These are phyloP conservation scores for Prunella vulgaris DNA, from an alignment of 257 asterid genomes.

Conservation along the genomic window DNA sequence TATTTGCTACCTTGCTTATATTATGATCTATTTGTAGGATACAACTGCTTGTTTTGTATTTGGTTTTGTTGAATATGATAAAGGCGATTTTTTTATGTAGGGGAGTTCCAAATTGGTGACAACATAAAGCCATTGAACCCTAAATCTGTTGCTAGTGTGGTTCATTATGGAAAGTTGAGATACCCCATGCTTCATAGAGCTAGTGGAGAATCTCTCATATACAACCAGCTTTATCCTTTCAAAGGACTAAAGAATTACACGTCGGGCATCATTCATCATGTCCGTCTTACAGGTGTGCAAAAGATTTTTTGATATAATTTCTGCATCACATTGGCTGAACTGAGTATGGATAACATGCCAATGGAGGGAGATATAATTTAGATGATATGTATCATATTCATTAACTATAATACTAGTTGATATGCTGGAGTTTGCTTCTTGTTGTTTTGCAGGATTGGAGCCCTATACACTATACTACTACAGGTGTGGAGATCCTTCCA, in stretches of 20 bases:
- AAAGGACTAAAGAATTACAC: constrained; percentile 81
- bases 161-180: constrained; percentile 54
- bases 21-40: neutral
- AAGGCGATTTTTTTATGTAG: constrained; percentile 33
- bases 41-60: neutral
- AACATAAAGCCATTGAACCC: constrained; percentile 59
- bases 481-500: constrained; percentile 83
- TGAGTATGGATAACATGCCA: too few relatives aligned
- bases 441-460: constrained; percentile 46
- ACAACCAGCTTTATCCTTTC: constrained; percentile 75
- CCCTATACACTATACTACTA: constrained; percentile 63
- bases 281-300: constrained; percentile 65
- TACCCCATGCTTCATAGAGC: constrained; percentile 41
- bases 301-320: neutral
- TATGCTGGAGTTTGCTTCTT: constrained; percentile 1
- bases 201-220: constrained; percentile 60
- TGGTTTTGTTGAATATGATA: constrained; percentile 8
- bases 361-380: neutral
- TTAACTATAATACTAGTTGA: neutral
- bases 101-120: constrained; percentile 76
- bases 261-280: constrained; percentile 93
- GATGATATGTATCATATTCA: neutral
- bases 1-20: neutral
- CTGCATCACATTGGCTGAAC: too few relatives aligned
- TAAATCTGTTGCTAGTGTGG: constrained; percentile 54